Evolutionary conservation across 1,284 basidiomycete genomes (phyloP), one percentile per base, ranked within the genome.

Genomic region (Hypsizygus ulmarius): DNA sequence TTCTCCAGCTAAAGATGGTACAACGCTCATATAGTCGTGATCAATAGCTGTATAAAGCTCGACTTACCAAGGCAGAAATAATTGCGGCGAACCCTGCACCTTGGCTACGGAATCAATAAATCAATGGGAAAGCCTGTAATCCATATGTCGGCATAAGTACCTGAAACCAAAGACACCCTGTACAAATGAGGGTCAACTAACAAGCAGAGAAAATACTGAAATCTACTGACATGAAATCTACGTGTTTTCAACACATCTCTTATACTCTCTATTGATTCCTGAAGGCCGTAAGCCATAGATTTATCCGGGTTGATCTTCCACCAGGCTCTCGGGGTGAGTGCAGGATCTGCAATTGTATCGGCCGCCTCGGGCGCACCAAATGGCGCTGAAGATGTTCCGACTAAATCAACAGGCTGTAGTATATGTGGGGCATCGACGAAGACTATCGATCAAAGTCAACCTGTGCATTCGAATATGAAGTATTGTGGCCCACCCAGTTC

Each of bases 91-190:
- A 81, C 10, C 81, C 83, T 11, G 87, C 91, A 25, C 91, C 91
- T 69, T 94, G 90, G 47, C 87, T 89, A 38, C 33, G 19, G 21
- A 35, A 7, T 37, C 32, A 45, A 29, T 39, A 40, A 39, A 45
- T 34, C 18, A 35, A 27, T 36, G 47, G 29, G 11, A 18, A 39
- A 25, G 18, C 16, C 25, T 11, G 14, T 25, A 41, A 18, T 33
- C 36, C 9, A 30, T 35, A 34, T 11, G 38, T 16, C n/a, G 14
- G 14, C 11, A 15, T 36, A 46, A 64, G 33, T 40, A 82, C 83
- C 83, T 87, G 66, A 92, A 92, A 6, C 90, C 90, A 62, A 94
- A 82, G 12, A 94, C 77, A 25, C 90, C 92, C 87, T 93, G 53
- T 15, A 41, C 34, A 45, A 15, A 18, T 44, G 33, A 42, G 42